Percentiles rank a stretch among this genome's conserved stretches.
phyloP scores from a whole-genome alignment of 2,329 filamentous ascomycete species.

The Colletotrichum lindemuthianum region DNA sequence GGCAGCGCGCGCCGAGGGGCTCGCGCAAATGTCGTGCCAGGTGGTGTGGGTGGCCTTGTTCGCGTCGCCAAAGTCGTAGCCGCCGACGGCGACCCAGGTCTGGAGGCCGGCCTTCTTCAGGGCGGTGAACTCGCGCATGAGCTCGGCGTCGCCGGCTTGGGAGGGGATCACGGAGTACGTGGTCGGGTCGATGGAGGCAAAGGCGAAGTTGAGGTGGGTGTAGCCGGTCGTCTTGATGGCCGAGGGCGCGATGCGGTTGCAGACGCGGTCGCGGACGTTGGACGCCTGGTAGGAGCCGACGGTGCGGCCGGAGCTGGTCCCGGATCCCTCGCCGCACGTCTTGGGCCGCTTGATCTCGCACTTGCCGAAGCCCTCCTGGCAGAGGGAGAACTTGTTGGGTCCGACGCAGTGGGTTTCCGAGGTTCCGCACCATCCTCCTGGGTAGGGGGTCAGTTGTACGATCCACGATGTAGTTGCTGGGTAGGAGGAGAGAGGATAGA shows the following conservation, averaged over 20 bases:
- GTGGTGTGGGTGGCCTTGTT: not conserved
- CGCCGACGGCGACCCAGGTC: constrained; percentile 45
- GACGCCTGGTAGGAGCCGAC: constrained; percentile 47
- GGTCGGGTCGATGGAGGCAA: constrained; percentile 51
- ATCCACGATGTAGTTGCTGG: too few species aligned
- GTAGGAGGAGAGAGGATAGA: too few species aligned
- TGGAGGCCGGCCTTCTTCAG: constrained; percentile 39
- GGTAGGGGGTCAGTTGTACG: too few species aligned
- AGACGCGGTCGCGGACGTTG: constrained; percentile 40
- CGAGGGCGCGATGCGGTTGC: constrained; percentile 44
- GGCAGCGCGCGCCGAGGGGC: constrained; percentile 39
- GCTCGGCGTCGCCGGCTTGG: constrained; percentile 32
- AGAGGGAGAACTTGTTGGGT: constrained; percentile 39
- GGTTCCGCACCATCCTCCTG: constrained; percentile 42
- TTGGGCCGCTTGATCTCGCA: constrained; percentile 39
- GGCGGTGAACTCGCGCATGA: constrained; percentile 41
- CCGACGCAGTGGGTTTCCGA: constrained; percentile 39
- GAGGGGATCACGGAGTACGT: not conserved
- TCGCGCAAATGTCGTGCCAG: constrained; percentile 43
- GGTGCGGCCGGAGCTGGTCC: constrained; percentile 42
- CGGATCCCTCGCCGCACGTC: constrained; percentile 39
- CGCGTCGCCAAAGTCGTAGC: constrained; percentile 42
- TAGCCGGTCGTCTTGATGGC: constrained; percentile 42
- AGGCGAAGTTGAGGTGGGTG: constrained; percentile 48
- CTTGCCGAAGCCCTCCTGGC: constrained; percentile 47